phyloP scores from a whole-genome alignment of 2,329 filamentous ascomycete genomes.

The Aspergillus proliferans region DNA sequence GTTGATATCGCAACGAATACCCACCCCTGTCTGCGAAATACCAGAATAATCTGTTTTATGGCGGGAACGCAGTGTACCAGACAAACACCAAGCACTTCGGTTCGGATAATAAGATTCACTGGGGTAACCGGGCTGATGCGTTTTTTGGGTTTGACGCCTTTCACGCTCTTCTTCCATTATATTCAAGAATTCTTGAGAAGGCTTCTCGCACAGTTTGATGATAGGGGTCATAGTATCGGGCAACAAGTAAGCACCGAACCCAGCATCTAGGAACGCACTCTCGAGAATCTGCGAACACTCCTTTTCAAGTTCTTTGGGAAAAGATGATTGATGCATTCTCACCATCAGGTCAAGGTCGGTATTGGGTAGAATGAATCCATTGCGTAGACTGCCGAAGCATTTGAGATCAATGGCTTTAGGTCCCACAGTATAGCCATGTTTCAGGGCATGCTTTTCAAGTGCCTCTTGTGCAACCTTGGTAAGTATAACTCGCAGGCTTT shows the following conservation, averaged over 20 bases:
- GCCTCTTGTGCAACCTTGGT: constrained; percentile 59
- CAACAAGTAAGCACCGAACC: constrained; percentile 69
- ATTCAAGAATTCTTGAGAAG: constrained; percentile 53
- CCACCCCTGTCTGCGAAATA: constrained; percentile 66
- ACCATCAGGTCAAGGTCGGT: constrained; percentile 75
- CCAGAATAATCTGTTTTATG: constrained; percentile 55
- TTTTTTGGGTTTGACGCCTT: constrained; percentile 7
- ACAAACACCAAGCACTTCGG: no score
- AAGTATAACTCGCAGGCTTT: constrained; percentile 60
- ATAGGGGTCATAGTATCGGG: constrained; percentile 78
- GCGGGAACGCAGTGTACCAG: background rate
- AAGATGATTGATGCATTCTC: constrained; percentile 18
- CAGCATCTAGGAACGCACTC: constrained; percentile 63
- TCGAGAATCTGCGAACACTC: constrained; percentile 69
- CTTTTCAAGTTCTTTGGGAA: constrained; percentile 50
- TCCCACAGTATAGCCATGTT: constrained; percentile 43
- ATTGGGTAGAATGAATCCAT: constrained; percentile 79
- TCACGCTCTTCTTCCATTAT: constrained; percentile 58
- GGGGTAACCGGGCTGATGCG: constrained; percentile 19
- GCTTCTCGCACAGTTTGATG: constrained; percentile 74
- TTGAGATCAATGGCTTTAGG: constrained; percentile 58
- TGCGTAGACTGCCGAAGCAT: constrained; percentile 75
- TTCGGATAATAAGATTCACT: background rate
- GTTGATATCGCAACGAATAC: constrained; percentile 89
- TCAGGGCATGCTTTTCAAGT: constrained; percentile 47